These are phyloP conservation scores for Cladophialophora immunda DNA, from an alignment of 2,329 filamentous ascomycete species.

Conservation along the genomic window DNA sequence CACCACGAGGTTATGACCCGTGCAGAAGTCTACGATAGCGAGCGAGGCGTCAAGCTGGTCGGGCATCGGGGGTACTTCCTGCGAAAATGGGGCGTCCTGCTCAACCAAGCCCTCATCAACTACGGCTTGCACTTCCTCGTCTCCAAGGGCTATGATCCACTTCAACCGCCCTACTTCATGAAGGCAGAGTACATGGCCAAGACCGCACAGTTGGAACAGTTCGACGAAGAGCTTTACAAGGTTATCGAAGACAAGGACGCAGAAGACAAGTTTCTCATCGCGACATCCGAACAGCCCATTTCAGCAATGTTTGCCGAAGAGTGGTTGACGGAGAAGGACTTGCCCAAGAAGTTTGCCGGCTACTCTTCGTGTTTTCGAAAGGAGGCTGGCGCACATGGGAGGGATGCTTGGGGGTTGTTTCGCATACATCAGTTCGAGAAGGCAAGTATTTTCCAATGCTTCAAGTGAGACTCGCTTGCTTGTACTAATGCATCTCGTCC, in stretches of 20 bases:
- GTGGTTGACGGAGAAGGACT: slow-evolving; percentile 83
- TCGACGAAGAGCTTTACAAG: slow-evolving; percentile 98
- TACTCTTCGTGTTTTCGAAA: slow-evolving; percentile 96
- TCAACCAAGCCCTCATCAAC: slow-evolving; percentile 93
- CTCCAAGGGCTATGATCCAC: slow-evolving; percentile 79
- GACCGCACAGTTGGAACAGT: slow-evolving; percentile 95
- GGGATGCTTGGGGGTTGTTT: slow-evolving; percentile 98
- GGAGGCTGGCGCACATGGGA: slow-evolving; percentile 89
- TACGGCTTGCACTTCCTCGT: slow-evolving; percentile 92
- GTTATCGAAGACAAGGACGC: slow-evolving; percentile 84
- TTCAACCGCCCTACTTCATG: slow-evolving; percentile 94
- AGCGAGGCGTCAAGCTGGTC: slow-evolving; percentile 91
- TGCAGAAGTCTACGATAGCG: slow-evolving; percentile 90
- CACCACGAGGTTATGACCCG: slow-evolving; percentile 93
- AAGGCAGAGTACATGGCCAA: slow-evolving; percentile 95
- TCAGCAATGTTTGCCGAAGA: slow-evolving; percentile 92
- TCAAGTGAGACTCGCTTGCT: background rate
- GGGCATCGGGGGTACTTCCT: slow-evolving; percentile 95
- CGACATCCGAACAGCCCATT: slow-evolving; percentile 93
- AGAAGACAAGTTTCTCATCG: slow-evolving; percentile 84
- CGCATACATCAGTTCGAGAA: slow-evolving; percentile 98
- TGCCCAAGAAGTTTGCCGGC: slow-evolving; percentile 91
- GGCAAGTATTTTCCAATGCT: slow-evolving; percentile 51
- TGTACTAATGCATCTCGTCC: slow-evolving; percentile 11
- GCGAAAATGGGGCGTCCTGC: slow-evolving; percentile 85